phyloP scores from a whole-genome alignment of 2,329 filamentous ascomycete genomes.

The Botrytis pseudocinerea region DNA sequence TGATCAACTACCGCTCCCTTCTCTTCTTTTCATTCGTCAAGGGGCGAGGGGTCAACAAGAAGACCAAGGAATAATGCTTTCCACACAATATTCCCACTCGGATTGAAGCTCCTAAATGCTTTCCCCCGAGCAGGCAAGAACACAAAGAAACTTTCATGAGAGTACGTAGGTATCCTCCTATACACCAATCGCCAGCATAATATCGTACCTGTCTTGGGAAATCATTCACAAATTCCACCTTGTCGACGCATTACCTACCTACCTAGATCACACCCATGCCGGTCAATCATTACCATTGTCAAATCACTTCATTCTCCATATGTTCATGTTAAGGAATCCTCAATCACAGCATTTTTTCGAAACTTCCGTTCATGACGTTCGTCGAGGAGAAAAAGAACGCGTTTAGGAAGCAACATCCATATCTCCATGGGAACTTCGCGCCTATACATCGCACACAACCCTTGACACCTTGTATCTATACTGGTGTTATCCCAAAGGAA shows the following conservation, averaged over 20 bases:
- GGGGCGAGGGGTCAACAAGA: background rate
- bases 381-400: constrained; percentile 32
- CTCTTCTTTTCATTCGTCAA: background rate
- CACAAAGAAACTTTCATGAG: background rate
- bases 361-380: constrained; percentile 31
- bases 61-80: background rate
- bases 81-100: background rate
- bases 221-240: background rate
- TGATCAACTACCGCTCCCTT: background rate
- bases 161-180: background rate
- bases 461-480: constrained; percentile 57
- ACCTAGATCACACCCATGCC: background rate
- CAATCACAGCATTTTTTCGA: constrained; percentile 29
- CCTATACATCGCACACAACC: constrained; percentile 58
- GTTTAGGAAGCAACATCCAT: constrained; percentile 42
- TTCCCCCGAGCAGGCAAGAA: background rate
- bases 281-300: background rate
- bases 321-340: background rate
- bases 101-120: background rate
- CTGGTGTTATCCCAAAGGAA: constrained; percentile 62
- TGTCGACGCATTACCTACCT: background rate
- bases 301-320: background rate
- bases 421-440: constrained; percentile 69
- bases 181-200: background rate
- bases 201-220: background rate